Evolutionary conservation across 768 basidiomycete species (phyloP), one percentile per base, ranked within the genome.

Genomic region (Stropharia rugosoannulata): DNA sequence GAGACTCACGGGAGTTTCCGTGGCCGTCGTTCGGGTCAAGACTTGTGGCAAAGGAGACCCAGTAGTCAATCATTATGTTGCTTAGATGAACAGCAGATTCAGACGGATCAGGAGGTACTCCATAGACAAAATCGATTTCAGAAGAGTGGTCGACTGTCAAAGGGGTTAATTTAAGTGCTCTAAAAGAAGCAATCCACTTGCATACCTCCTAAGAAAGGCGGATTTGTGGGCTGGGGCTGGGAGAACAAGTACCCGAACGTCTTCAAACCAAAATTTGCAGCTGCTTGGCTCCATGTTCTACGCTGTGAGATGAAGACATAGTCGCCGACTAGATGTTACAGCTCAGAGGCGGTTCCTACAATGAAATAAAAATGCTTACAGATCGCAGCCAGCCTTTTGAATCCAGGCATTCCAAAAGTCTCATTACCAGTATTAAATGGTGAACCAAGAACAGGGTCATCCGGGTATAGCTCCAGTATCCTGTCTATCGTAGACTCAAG

Each of bases 381-480:
- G 18, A 76, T 49, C 0, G 70, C 63, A 4, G 74, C 59, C 25
- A 56, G 61, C 4, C 72, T 69, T 56, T 75, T 72, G 61, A 63
- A 75, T 15, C 63, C 60, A 47, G 65, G 58, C 11, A 75, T 59
- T 0, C 78, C 78, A 56, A 80, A 80, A 0, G 77, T 76, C 19
- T 76, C 61, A 56, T 73, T 70, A 5, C 80, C 78, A 2, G 79
- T 81, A 11, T 68, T 69, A 58, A 73, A 82, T 0, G 80, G 80
- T 0, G 76, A 75, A 2, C 80, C 80, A 29, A 69, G 56, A 12
- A 75, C 63, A 18, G 80, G 74, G 36, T 66, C 62, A 52, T 77
- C 65, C 0, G 79, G 78, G 59, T 81, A 81, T 2, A 77, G 59
- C 16, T 73, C 53, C 0, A 78, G 55, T 0, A 79, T 27, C 12